Evolutionary conservation across 2,329 filamentous ascomycete species (phyloP).

Genomic region (Talaromyces marneffei): DNA sequence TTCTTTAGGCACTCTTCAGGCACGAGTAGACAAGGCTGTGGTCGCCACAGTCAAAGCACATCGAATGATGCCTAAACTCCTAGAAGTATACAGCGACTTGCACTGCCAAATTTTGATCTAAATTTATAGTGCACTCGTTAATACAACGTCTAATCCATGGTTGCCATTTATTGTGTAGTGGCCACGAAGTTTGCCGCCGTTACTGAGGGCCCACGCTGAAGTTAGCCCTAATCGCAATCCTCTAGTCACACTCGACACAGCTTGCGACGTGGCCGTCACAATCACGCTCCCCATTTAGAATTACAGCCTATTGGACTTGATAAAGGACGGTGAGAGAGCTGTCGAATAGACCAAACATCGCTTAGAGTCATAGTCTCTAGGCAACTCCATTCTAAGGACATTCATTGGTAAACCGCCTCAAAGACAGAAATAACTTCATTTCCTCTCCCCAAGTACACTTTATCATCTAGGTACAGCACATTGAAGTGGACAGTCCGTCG

Average conservation of each 20-base stretch:
- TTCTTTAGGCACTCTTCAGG: not conserved
- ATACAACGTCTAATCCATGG: not conserved
- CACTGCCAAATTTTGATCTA: not conserved
- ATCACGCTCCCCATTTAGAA: not conserved
- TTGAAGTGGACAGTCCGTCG: not conserved
- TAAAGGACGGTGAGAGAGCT: not conserved
- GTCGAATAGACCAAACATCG: not conserved
- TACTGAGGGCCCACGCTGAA: not conserved
- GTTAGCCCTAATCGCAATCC: constrained; percentile 6
- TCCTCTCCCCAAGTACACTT: not conserved
- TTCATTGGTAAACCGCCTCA: not conserved
- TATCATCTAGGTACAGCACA: not conserved
- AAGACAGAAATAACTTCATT: not conserved
- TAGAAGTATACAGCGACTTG: not conserved
- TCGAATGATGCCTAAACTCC: not conserved
- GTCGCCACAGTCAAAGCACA: not conserved
- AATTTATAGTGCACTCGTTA: not conserved
- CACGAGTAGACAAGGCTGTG: not conserved
- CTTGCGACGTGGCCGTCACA: constrained; percentile 5
- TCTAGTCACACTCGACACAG: not conserved
- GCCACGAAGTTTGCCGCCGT: not conserved
- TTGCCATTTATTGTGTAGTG: not conserved
- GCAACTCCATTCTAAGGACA: not conserved
- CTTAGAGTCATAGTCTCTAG: not conserved
- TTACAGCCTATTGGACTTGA: not conserved